Conservation (phyloP, 495 filamentous ascomycete genomes). For the Aspergillus egyptiacus region DNA sequence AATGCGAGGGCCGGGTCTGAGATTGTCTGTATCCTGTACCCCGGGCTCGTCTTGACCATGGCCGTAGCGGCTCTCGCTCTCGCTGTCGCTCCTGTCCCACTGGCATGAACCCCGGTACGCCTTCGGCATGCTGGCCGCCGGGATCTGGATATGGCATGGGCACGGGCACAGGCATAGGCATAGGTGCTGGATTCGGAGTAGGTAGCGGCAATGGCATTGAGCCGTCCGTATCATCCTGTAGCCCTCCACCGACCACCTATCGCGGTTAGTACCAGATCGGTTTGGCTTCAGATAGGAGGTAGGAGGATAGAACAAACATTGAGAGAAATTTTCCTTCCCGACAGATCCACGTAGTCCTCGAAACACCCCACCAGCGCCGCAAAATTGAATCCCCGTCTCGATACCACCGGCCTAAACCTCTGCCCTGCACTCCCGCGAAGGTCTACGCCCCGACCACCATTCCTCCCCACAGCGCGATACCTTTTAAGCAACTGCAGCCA, state of each 20-base stretch:
- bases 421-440: conserved; percentile 35
- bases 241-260: background rate
- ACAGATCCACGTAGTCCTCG: conserved; percentile 41
- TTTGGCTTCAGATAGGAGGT: background rate
- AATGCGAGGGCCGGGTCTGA: too few relatives aligned
- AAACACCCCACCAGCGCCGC: conserved; percentile 32
- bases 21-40: too few relatives aligned
- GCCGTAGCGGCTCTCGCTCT: too few relatives aligned
- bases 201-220: background rate
- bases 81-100: too few relatives aligned
- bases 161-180: background rate
- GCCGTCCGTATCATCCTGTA: background rate
- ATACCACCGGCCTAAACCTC: conserved; percentile 29
- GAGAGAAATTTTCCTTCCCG: conserved; percentile 31
- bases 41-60: too few relatives aligned
- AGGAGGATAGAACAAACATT: background rate
- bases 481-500: conserved; percentile 21
- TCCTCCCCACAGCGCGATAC: conserved; percentile 25
- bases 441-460: conserved; percentile 27
- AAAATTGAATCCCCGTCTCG: conserved; percentile 36
- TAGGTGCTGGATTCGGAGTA: background rate
- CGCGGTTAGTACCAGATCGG: background rate
- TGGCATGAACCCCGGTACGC: too few relatives aligned
- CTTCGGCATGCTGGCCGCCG: too few relatives aligned
- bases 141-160: background rate